phyloP scores from a whole-genome alignment of 208 protist species.

The Entamoeba dispar region DNA sequence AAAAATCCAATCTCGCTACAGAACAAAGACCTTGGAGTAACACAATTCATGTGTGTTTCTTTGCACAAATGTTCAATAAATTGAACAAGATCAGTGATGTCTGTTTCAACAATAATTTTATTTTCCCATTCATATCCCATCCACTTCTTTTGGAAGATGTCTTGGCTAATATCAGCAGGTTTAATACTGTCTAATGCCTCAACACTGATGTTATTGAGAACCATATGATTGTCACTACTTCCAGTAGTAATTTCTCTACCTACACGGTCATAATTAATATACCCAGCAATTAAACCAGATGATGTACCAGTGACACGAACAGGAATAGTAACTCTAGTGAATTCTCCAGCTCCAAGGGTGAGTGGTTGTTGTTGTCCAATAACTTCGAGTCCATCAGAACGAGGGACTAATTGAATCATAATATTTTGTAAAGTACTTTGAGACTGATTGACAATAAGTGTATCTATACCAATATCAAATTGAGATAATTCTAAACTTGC shows the following conservation, averaged over 20 bases:
- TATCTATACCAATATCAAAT: background rate
- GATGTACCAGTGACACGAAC: background rate
- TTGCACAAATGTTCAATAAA: background rate
- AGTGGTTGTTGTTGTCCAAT: background rate
- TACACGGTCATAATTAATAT: background rate
- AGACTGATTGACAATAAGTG: background rate
- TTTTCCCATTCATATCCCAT: conserved; percentile 1
- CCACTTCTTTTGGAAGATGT: background rate
- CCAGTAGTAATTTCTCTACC: background rate
- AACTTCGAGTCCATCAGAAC: background rate
- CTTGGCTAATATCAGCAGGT: background rate
- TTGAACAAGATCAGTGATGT: background rate
- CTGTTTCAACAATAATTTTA: background rate
- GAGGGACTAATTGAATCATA: background rate
- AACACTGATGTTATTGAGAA: background rate
- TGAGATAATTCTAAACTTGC: background rate
- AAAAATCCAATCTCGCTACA: background rate
- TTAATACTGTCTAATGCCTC: background rate
- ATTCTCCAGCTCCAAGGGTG: background rate
- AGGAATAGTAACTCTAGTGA: background rate
- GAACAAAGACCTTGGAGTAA: background rate
- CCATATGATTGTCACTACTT: background rate
- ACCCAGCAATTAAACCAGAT: background rate
- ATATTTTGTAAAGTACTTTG: background rate
- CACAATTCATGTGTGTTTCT: background rate